Conservation (phyloP, 2,329 filamentous ascomycete genomes). For the Aureobasidium musti region DNA sequence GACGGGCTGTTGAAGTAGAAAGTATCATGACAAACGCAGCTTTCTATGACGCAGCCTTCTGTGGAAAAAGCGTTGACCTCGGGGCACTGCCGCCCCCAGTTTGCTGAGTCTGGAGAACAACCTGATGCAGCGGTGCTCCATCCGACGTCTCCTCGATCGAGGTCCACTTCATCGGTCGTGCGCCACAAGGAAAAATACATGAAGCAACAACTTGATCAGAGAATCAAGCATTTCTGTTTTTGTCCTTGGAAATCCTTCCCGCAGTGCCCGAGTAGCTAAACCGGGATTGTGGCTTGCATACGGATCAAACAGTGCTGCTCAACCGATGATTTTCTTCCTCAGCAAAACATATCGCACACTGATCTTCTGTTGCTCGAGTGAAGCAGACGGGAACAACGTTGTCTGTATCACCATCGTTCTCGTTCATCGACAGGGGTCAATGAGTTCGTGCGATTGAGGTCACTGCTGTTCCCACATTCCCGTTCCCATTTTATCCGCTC, state of each 20-base stretch:
- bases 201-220: background rate
- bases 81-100: conserved; percentile 3
- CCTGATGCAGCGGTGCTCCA: background rate
- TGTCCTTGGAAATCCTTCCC: conserved; percentile 2
- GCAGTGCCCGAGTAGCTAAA: background rate
- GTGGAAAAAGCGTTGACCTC: background rate
- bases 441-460: background rate
- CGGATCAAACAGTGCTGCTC: background rate
- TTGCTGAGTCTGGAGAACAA: conserved; percentile 12
- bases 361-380: background rate
- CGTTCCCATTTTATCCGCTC: background rate
- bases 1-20: background rate
- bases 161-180: background rate
- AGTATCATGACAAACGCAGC: conserved; percentile 17
- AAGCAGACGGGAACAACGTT: background rate
- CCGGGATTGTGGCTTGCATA: conserved; percentile 15
- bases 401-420: background rate
- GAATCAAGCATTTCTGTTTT: conserved; percentile 11
- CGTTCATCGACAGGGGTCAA: background rate
- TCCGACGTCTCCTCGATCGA: background rate
- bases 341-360: background rate
- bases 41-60: conserved; percentile 12
- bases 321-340: background rate
- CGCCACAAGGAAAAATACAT: background rate
- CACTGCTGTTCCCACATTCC: background rate